Percentiles rank a stretch among this genome's conserved stretches.
These are phyloP conservation scores for Mollisiaceae sp. DNA, from an alignment of 2,329 filamentous ascomycete species.

Conservation along the genomic window DNA sequence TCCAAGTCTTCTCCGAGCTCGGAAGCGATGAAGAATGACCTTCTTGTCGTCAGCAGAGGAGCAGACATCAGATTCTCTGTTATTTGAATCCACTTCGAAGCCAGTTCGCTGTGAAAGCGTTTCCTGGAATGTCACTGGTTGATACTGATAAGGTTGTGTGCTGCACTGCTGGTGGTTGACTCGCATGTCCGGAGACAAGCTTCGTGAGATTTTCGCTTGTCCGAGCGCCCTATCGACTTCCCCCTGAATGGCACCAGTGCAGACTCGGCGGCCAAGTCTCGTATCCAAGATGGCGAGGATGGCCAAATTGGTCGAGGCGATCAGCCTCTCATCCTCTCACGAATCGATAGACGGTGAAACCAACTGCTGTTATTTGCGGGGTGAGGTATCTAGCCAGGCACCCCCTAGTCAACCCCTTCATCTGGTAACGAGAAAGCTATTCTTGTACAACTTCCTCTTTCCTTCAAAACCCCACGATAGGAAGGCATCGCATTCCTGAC, in stretches of 20 bases:
- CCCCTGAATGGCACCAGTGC: background rate
- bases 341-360: background rate
- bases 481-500: background rate
- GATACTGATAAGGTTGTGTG: background rate
- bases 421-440: background rate
- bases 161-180: background rate
- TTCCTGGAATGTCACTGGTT: background rate
- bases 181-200: background rate
- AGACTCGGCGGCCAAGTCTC: background rate
- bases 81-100: background rate
- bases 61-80: background rate
- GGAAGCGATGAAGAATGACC: background rate
- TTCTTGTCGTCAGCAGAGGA: background rate
- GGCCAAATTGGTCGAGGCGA: background rate
- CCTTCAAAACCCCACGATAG: background rate
- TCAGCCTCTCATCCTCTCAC: background rate
- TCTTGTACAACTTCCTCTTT: background rate
- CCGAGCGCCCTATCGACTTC: slow-evolving; percentile 1
- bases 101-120: background rate
- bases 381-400: background rate
- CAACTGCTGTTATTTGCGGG: background rate
- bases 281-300: background rate
- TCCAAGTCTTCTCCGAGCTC: background rate
- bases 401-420: background rate
- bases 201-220: background rate